Evolutionary conservation across 1,284 basidiomycete species (phyloP).

Genomic region (Apiotrichum gracile): DNA sequence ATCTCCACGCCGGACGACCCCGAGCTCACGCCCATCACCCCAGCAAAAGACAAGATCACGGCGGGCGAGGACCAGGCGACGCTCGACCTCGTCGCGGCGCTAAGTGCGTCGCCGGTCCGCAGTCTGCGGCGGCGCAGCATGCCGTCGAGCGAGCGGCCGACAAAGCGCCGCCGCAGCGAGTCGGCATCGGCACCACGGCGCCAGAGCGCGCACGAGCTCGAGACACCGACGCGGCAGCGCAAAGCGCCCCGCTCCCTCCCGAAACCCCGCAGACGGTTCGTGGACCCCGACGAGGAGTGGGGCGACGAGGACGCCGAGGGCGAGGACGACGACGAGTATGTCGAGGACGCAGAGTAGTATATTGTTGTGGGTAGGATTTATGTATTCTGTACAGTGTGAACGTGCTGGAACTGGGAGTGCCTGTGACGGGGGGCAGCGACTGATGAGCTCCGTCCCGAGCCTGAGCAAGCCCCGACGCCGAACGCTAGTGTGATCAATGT

Average conservation of each 20-base stretch:
- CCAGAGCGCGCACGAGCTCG: neutral
- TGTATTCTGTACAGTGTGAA: neutral
- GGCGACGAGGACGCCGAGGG: conserved; percentile 11
- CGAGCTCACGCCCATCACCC: neutral
- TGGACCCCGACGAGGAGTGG: neutral
- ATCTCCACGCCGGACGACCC: conserved; percentile 11
- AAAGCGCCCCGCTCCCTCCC: neutral
- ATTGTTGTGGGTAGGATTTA: neutral
- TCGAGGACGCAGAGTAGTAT: neutral
- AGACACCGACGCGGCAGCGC: neutral
- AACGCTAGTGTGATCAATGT: too few species aligned
- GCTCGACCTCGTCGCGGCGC: conserved; percentile 31
- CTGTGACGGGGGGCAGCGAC: too few species aligned
- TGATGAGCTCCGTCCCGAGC: too few species aligned
- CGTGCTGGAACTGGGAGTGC: neutral
- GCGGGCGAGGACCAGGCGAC: conserved; percentile 36
- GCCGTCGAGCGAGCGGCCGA: neutral
- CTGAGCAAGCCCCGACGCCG: too few species aligned
- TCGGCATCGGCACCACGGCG: neutral
- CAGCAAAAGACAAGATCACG: conserved; percentile 9
- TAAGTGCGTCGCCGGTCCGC: conserved; percentile 23
- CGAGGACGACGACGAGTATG: conserved; percentile 8
- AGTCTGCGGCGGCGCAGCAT: conserved; percentile 26
- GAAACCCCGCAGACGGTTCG: too few species aligned
- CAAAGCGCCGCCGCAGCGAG: conserved; percentile 6